Evolutionary conservation across 768 basidiomycete species (phyloP), one percentile per base, ranked within the genome.

Genomic region (Rhodotorula babjevae): DNA sequence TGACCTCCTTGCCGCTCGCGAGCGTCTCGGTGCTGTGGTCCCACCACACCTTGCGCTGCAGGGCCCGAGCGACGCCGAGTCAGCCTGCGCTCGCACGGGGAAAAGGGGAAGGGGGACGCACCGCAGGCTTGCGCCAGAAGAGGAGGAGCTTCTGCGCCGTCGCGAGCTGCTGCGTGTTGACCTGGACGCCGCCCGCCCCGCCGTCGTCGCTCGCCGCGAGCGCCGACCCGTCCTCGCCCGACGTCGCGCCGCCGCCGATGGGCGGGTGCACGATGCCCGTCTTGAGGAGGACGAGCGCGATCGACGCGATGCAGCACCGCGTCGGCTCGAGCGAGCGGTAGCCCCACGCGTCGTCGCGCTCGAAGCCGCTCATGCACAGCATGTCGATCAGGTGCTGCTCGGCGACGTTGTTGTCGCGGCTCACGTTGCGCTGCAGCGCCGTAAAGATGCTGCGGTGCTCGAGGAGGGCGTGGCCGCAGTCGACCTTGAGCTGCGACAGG

Each of bases 101-200:
- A 33, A 40, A 19, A 25, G 18, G 16, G 57, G 8, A 31, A 49
- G 56, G n/a, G 71, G 42, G 27, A 87, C 93, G 76, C 82, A 96
- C 95, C n/a, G 96, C 96, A 57, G 96, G 96, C 81, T 99, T 99
- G 80, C 96, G 86, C 96, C 96, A 99, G 85, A 99, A 99, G 53
- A 99, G 80, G 52, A 99, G 83, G 57, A 99, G 84, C 83, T 99
- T 99, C 81, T 98, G 95, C 18, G 96, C 93, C 15, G 95, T 98
- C 31, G 90, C 88, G 92, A 98, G 96, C 83, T 99, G 96, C 65
- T 85, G 83, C 75, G 90, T 87, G 82, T 99, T 93, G 67, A 98
- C 85, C 62, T 89, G 89, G 47, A 93, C 91, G 21, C 86, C 86
- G 67, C 44, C 44, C 44, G 44, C 44, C 44, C 84, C 71, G 29